A percentile compares a stretch with the other conserved stretches of the same genome.
phyloP scores from a whole-genome alignment of 2,329 filamentous ascomycete genomes.

The Fusarium staphyleae region DNA sequence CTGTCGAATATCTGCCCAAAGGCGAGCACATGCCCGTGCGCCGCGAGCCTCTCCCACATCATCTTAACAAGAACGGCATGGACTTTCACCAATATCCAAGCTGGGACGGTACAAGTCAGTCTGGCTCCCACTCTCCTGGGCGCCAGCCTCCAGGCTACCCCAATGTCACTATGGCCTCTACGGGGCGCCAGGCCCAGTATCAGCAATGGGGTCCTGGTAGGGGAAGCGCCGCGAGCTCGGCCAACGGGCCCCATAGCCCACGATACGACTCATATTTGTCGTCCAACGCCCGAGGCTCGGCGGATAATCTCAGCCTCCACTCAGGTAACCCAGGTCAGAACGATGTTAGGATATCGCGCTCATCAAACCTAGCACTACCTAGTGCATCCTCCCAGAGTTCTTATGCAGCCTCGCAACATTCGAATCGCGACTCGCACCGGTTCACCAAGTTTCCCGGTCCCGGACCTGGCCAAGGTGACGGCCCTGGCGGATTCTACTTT shows the following conservation, averaged over 20 bases:
- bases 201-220: conserved; percentile 75
- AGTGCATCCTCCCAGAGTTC: conserved; percentile 65
- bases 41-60: conserved; percentile 80
- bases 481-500: conserved; percentile 65
- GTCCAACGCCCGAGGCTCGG: conserved; percentile 64
- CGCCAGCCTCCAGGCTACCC: conserved; percentile 60
- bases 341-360: conserved; percentile 46
- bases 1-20: conserved; percentile 76
- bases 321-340: conserved; percentile 61
- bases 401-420: conserved; percentile 56
- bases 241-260: conserved; percentile 58
- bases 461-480: conserved; percentile 43
- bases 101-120: conserved; percentile 62
- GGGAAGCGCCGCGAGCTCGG: conserved; percentile 61
- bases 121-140: conserved; percentile 65
- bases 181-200: conserved; percentile 74
- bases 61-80: conserved; percentile 76
- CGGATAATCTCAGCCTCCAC: conserved; percentile 62
- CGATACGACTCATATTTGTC: conserved; percentile 70
- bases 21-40: conserved; percentile 68
- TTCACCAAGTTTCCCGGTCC: conserved; percentile 60
- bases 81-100: conserved; percentile 92
- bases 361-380: conserved; percentile 56
- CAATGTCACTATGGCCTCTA: conserved; percentile 75
- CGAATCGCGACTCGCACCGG: conserved; percentile 54